These are phyloP conservation scores for Colletotrichum sp. DNA, from an alignment of 2,329 filamentous ascomycete species.

Conservation along the genomic window DNA sequence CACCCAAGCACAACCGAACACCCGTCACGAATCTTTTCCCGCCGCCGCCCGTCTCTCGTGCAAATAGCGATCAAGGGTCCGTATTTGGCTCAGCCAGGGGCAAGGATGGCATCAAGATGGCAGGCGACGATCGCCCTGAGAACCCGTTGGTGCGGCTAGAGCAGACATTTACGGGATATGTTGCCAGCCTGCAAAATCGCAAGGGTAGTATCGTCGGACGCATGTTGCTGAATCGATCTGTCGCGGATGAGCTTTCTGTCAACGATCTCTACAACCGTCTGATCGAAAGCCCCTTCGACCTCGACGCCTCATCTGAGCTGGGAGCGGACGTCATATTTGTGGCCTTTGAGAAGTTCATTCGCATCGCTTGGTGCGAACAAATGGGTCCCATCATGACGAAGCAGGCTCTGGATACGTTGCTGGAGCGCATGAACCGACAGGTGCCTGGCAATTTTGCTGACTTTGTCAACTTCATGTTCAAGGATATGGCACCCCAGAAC, in stretches of 20 bases:
- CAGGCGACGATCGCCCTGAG: constrained; percentile 59
- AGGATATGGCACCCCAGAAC: constrained; percentile 72
- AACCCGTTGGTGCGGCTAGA: constrained; percentile 78
- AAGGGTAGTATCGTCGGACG: constrained; percentile 88
- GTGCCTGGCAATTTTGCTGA: constrained; percentile 77
- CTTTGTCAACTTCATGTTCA: constrained; percentile 68
- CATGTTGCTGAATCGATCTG: constrained; percentile 71
- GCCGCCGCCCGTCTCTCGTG: constrained; percentile 38
- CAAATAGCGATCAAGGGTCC: constrained; percentile 54
- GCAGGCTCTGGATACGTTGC: constrained; percentile 75
- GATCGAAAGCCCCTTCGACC: constrained; percentile 81
- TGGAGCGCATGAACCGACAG: constrained; percentile 67
- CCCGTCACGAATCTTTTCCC: constrained; percentile 43
- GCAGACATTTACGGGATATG: constrained; percentile 83
- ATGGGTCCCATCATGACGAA: constrained; percentile 85
- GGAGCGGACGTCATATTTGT: constrained; percentile 86
- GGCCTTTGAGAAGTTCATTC: constrained; percentile 92
- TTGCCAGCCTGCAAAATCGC: constrained; percentile 80
- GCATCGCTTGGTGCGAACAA: constrained; percentile 85
- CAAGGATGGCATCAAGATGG: constrained; percentile 47
- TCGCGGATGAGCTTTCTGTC: constrained; percentile 78
- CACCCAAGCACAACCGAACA: constrained; percentile 45
- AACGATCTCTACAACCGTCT: constrained; percentile 92
- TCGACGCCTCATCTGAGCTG: constrained; percentile 76
- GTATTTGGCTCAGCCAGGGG: constrained; percentile 60